Evolutionary conservation across 192 early-diverging fungal genomes (phyloP).

Genomic region (Mortierella hygrophila): DNA sequence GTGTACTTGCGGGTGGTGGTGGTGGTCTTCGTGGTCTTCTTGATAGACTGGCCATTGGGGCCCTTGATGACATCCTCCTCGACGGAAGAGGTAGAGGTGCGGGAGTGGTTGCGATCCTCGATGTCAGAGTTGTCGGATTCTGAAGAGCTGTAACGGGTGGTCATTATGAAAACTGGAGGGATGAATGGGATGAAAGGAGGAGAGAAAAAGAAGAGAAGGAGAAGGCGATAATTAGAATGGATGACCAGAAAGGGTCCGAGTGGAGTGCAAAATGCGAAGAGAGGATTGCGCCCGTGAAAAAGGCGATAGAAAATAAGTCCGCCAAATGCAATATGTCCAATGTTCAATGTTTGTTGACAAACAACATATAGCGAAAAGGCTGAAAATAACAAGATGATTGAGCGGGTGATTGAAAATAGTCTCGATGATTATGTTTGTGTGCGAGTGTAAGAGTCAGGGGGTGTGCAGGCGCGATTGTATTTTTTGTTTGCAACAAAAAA

Average conservation of each 20-base stretch:
- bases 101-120: conserved; percentile 58
- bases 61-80: conserved; percentile 61
- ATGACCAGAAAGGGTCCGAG: conserved; percentile 11
- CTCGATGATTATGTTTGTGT: background rate
- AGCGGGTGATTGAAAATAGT: background rate
- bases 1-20: conserved; percentile 18
- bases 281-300: background rate
- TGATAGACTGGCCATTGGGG: background rate
- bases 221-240: background rate
- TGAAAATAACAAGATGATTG: background rate
- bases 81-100: conserved; percentile 63
- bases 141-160: conserved; percentile 43
- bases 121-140: conserved; percentile 42
- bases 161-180: conserved; percentile 35
- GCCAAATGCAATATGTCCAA: background rate
- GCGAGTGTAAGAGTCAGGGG: background rate
- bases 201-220: conserved; percentile 4
- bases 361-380: background rate
- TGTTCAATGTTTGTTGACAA: background rate
- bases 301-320: background rate
- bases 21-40: conserved; percentile 34
- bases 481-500: background rate
- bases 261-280: background rate
- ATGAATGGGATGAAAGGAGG: background rate
- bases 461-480: background rate